Percentiles rank a stretch among this genome's conserved stretches.
Conservation (phyloP, 352 stramenopile genomes). For the Phytophthora podocarpi region DNA sequence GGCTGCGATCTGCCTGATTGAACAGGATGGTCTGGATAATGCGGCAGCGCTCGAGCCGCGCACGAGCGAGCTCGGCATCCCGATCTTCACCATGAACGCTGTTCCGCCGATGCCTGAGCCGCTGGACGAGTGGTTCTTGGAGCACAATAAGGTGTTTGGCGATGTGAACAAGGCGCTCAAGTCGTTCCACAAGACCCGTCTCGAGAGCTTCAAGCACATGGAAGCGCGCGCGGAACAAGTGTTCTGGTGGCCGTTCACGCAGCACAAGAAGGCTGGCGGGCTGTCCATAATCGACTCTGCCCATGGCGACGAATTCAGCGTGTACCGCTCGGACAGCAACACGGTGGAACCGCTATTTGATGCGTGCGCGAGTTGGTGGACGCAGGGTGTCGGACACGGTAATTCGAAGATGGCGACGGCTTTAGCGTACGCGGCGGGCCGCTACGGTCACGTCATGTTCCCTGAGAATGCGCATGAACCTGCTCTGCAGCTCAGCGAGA, state of each 20-base stretch:
- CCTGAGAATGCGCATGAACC: constrained; percentile 90
- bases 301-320: constrained; percentile 87
- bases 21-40: constrained; percentile 77
- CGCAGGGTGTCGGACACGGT: constrained; percentile 90
- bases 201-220: constrained; percentile 65
- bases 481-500: constrained; percentile 78
- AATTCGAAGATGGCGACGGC: constrained; percentile 89
- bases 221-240: constrained; percentile 64
- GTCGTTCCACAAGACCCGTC: constrained; percentile 57
- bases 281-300: constrained; percentile 91
- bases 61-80: constrained; percentile 70
- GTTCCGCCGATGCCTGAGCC: constrained; percentile 79
- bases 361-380: constrained; percentile 93
- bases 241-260: constrained; percentile 95
- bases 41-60: constrained; percentile 64
- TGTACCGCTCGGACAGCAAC: constrained; percentile 54
- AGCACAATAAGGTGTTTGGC: constrained; percentile 56
- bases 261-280: constrained; percentile 87
- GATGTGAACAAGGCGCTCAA: constrained; percentile 55
- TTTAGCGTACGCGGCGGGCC: constrained; percentile 87
- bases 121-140: constrained; percentile 69
- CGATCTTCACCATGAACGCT: constrained; percentile 73
- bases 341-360: constrained; percentile 82
- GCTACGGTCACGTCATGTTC: constrained; percentile 94
- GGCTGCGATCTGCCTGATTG: constrained; percentile 79